Base-by-base conservation (phyloP, 257 asterid species). In the Ilex asprella region DNA sequence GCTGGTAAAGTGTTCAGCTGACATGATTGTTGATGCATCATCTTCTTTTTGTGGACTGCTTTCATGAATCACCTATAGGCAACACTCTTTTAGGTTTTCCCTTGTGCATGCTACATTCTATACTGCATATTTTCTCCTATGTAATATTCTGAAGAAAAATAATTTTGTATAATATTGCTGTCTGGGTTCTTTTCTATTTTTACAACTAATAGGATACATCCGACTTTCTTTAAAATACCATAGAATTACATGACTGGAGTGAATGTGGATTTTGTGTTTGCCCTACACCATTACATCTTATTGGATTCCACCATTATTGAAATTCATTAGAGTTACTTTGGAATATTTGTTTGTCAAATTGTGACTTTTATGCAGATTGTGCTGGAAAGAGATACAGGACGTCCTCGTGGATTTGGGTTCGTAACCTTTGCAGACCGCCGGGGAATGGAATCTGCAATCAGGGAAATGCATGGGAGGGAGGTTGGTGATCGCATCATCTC, bases 341-440 rank as follows among this genome's bases (percentile, higher is more conserved):
- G 0, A 7, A 12, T 44, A 12, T 44, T 44, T 8, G 1, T 44
- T 12, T 50, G 8, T 50, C 15, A 6, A 10, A 50, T 5, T 50
- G 13, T n/a, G 16, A 2, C 13, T 9, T 6, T n/a, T 21, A 2
- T 69, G 70, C 66, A 89, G 99, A 73, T 93, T 58, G 85, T 93
- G 97, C 77, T 86, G 71, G 99, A 93, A 75, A 85, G 96, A 77
- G 97, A 87, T 31, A 87, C 99, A 30, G 97, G 97, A 16, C 97
- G 96, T 58, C 99, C 99, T 56, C 96, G 99, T 52, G 99, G 97
- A 68, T 93, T 93, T 76, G 99, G 99, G 46, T 93, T 89, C 78
- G 72, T 93, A 69, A 89, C 97, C 54, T 93, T 93, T 81, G 85
- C 88, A 58, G 99, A 93, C 65, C 91, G 90, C 47, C 82, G 92